Base-by-base conservation (phyloP, 495 filamentous ascomycete species). In the Amphirosellinia nigrospora region DNA sequence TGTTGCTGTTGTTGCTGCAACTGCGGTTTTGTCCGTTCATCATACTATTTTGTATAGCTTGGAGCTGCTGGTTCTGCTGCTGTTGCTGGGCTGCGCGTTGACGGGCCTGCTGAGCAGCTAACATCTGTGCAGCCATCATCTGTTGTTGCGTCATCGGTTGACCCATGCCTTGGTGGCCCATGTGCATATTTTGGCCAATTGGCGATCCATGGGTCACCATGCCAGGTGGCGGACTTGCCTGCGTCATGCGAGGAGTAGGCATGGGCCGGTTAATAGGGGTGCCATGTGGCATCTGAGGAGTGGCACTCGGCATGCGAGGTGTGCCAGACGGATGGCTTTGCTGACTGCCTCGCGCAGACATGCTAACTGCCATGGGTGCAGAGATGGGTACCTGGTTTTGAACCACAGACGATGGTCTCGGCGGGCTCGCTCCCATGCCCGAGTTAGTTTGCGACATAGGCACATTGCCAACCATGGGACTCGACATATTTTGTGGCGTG, bases 371-470 rank as follows among this genome's bases (percentile, higher is more conserved):
- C 83, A 90, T 89, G 28, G 91, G 86, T 0, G 78, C 86, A 2
- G 82, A 80, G 78, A 88, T 90, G 0, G 88, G 86, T 55, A 89
- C 88, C 39, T 90, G 88, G 75, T 90, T 89, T 71, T 94, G 92
- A 56, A 91, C 83, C 6, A 93, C 89, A 62, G 94, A 96, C 19
- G 91, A 83, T 39, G 94, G 92, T 46, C 94, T 84, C 50, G 89
- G 85, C 23, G 94, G 94, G 72, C 90, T 93, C 60, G 89, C 90
- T 63, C 90, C 93, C 74, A 92, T 92, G 77, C 88, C 91, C 1
- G 93, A 94, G 41, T 90, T 88, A n/a, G 90, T 91, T 65, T 89
- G 85, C 50, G 89, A 89, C 93, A 97, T 96, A 0, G 93, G 86
- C 43, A 92, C 89, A 64, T 83, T 89, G 50, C 84, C 84, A 66